Base-by-base conservation (phyloP, 163 green algal species). In the Volvox carteri region DNA sequence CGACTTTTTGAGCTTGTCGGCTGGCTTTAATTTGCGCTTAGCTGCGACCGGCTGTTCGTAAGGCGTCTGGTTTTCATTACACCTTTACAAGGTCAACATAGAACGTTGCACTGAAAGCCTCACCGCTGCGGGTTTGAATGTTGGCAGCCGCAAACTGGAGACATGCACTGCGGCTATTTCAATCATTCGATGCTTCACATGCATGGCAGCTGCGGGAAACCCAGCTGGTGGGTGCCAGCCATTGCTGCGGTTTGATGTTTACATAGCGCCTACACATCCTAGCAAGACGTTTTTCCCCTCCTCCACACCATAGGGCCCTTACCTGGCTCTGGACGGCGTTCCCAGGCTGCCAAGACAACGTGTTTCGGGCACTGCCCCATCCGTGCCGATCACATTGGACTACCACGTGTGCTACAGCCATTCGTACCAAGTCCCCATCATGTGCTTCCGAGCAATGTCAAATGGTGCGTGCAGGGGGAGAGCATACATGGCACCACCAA, bases 1-100 rank as follows among this genome's bases (percentile, higher is more conserved):
- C 84, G 35, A 19, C n/a, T 89, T 11, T 89, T 89, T 56, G 84
- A 89, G 72, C n/a, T 84, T 3, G 84, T 89, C 3, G 72, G 84
- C 54, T 89, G 84, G 75, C 48, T 84, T 46, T 84, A 70, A 70
- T n/a, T 9, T n/a, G 25, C n/a, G n/a, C n/a, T n/a, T n/a, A n/a
- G n/a, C n/a, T n/a, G n/a, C n/a, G n/a, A n/a, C n/a, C n/a, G n/a
- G n/a, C n/a, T n/a, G n/a, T n/a, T n/a, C n/a, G n/a, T n/a, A n/a
- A n/a, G n/a, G n/a, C n/a, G n/a, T n/a, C n/a, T n/a, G n/a, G n/a
- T n/a, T n/a, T n/a, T n/a, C n/a, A n/a, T n/a, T n/a, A n/a, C n/a
- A n/a, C n/a, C n/a, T n/a, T n/a, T n/a, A n/a, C n/a, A n/a, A n/a
- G n/a, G n/a, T n/a, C n/a, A n/a, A n/a, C n/a, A n/a, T n/a, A n/a